A percentile compares a stretch with the other conserved stretches of the same genome.
Evolutionary conservation across 2,329 filamentous ascomycete genomes (phyloP).

Genomic region (Scopulariopsis brevicaulis): DNA sequence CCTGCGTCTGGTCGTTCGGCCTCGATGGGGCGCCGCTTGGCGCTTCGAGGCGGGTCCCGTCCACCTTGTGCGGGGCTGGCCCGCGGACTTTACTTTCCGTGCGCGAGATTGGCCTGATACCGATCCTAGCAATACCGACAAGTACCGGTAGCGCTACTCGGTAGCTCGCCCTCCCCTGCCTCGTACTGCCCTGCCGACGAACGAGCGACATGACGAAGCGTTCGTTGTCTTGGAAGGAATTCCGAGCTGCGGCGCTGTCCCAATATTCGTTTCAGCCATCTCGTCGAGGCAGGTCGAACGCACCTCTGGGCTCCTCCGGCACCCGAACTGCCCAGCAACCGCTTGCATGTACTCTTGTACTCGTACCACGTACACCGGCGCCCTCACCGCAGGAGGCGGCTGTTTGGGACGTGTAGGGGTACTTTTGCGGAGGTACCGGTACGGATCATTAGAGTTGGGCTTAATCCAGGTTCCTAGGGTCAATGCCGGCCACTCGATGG

Average conservation of each 20-base stretch:
- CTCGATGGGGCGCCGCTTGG: no score
- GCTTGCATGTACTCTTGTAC: background rate
- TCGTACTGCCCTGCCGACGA: background rate
- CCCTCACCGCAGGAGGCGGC: background rate
- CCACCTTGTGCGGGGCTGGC: no score
- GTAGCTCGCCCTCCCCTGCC: no score
- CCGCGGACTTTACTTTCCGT: no score
- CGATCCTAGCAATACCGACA: no score
- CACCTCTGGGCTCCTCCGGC: background rate
- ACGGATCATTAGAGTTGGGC: background rate
- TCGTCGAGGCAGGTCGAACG: conserved; percentile 5
- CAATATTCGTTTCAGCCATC: conserved; percentile 3
- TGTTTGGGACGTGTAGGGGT: background rate
- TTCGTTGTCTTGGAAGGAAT: background rate
- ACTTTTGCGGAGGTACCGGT: background rate
- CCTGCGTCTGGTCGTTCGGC: no score
- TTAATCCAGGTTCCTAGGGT: background rate
- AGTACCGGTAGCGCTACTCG: no score
- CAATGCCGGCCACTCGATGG: no score
- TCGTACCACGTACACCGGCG: background rate
- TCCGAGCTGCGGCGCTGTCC: background rate
- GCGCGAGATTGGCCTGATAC: no score
- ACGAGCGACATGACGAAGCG: background rate
- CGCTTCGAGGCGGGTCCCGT: no score
- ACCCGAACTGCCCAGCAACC: background rate